Conservation (phyloP, 345 rosid genomes). For the Arabidopsis suecica region DNA sequence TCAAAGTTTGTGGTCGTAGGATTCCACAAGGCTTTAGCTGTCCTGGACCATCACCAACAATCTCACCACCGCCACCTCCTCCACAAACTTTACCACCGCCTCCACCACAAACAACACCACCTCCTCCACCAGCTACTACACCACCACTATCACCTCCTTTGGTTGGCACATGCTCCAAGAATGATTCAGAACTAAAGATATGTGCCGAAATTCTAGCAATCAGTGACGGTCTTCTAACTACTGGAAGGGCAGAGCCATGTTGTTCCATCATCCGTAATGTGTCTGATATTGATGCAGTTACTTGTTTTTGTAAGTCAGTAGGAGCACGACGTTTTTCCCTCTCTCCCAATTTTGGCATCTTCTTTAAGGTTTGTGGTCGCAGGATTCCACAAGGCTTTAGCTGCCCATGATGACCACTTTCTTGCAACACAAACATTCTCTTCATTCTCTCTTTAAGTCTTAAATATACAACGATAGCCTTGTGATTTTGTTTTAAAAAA, state of each 20-base stretch:
- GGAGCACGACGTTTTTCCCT: not conserved
- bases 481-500: no score
- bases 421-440: not conserved
- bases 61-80: not conserved
- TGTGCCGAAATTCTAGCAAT: not conserved
- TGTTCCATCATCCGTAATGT: slow-evolving; percentile 3
- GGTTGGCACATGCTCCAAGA: not conserved
- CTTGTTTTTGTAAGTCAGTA: slow-evolving; percentile 7
- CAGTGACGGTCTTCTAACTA: not conserved
- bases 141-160: not conserved
- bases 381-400: not conserved
- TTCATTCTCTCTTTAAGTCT: not conserved
- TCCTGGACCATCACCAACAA: not conserved
- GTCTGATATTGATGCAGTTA: slow-evolving; percentile 7
- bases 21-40: slow-evolving; percentile 7
- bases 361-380: not conserved
- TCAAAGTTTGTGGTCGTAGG: not conserved
- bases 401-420: not conserved
- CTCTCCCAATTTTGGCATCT: not conserved
- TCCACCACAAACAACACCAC: not conserved
- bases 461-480: not conserved
- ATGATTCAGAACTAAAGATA: not conserved
- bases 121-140: not conserved
- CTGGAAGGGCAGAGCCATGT: not conserved
- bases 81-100: not conserved